A percentile compares a stretch with the other conserved stretches of the same genome.
Conservation (phyloP, 768 basidiomycete species). For the Naematelia encephala region DNA sequence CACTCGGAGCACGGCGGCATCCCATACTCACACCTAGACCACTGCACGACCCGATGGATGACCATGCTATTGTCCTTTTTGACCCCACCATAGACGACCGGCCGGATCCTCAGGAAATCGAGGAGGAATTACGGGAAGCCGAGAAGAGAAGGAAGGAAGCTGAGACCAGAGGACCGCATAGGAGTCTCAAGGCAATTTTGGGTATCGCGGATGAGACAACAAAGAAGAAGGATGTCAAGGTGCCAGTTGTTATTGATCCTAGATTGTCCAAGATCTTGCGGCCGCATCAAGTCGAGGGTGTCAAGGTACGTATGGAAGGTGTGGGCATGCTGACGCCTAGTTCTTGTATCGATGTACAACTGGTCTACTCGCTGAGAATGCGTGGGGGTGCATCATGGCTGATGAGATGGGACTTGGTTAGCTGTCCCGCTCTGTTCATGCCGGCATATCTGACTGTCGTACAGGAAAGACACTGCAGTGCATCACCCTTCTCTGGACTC, state of each 20-base stretch:
- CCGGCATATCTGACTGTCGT: slow-evolving; percentile 20
- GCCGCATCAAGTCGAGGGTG: slow-evolving; percentile 97
- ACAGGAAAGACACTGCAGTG: slow-evolving; percentile 87
- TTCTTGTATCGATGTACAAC: slow-evolving; percentile 94
- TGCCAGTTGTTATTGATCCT: slow-evolving; percentile 96
- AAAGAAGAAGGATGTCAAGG: slow-evolving; percentile 67
- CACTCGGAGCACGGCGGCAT: slow-evolving; percentile 80
- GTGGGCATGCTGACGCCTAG: slow-evolving; percentile 53
- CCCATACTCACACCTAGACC: slow-evolving; percentile 81
- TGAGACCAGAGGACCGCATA: slow-evolving; percentile 79
- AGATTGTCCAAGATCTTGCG: slow-evolving; percentile 78
- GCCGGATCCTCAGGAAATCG: slow-evolving; percentile 41
- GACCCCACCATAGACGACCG: slow-evolving; percentile 89
- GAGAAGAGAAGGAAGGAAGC: slow-evolving; percentile 64
- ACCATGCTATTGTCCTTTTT: slow-evolving; percentile 94
- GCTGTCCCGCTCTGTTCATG: slow-evolving; percentile 31
- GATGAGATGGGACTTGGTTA: slow-evolving; percentile 94
- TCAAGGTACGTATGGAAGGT: slow-evolving; percentile 63
- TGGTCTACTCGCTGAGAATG: slow-evolving; percentile 84
- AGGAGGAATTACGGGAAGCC: slow-evolving; percentile 52
- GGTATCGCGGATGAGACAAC: slow-evolving; percentile 55
- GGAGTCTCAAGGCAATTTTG: slow-evolving; percentile 66
- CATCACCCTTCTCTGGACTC: slow-evolving; percentile 89
- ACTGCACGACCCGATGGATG: slow-evolving; percentile 94
- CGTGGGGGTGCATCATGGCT: slow-evolving; percentile 91